phyloP scores from a whole-genome alignment of 1,284 basidiomycete genomes.

The Tylopilus sp. region DNA sequence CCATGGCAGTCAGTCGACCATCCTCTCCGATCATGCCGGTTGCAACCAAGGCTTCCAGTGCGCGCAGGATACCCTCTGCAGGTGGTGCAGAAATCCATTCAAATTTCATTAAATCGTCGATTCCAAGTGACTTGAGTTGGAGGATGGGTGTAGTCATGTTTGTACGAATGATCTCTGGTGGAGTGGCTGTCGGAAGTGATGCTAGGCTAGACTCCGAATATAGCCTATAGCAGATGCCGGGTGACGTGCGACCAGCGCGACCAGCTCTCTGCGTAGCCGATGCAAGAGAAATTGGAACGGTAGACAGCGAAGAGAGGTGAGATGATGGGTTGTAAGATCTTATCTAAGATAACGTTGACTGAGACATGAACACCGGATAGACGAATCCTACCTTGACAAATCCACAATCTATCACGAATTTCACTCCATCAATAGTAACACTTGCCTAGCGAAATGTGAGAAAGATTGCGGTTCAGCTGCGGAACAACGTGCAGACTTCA shows the following conservation, averaged over 20 bases:
- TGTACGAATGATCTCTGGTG: slow-evolving; percentile 85
- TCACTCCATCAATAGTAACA: slow-evolving; percentile 93
- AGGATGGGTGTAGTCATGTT: slow-evolving; percentile 87
- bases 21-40: slow-evolving; percentile 70
- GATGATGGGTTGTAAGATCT: slow-evolving; percentile 80
- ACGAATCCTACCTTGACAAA: slow-evolving; percentile 76
- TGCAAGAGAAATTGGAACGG: slow-evolving; percentile 75
- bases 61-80: slow-evolving; percentile 78
- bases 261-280: slow-evolving; percentile 87
- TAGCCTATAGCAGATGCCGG: slow-evolving; percentile 91
- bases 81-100: slow-evolving; percentile 90
- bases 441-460: slow-evolving; percentile 56
- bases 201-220: slow-evolving; percentile 68
- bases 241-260: slow-evolving; percentile 83
- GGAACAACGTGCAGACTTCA: slow-evolving; percentile 51
- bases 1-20: slow-evolving; percentile 60
- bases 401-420: slow-evolving; percentile 92
- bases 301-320: slow-evolving; percentile 74
- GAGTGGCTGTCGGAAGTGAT: slow-evolving; percentile 59
- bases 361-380: not conserved
- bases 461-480: not conserved
- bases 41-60: slow-evolving; percentile 68
- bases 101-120: slow-evolving; percentile 94
- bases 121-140: slow-evolving; percentile 89
- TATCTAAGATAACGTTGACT: slow-evolving; percentile 46